Base-by-base conservation (phyloP, 2,329 filamentous ascomycete species). In the Colletotrichum salicis region DNA sequence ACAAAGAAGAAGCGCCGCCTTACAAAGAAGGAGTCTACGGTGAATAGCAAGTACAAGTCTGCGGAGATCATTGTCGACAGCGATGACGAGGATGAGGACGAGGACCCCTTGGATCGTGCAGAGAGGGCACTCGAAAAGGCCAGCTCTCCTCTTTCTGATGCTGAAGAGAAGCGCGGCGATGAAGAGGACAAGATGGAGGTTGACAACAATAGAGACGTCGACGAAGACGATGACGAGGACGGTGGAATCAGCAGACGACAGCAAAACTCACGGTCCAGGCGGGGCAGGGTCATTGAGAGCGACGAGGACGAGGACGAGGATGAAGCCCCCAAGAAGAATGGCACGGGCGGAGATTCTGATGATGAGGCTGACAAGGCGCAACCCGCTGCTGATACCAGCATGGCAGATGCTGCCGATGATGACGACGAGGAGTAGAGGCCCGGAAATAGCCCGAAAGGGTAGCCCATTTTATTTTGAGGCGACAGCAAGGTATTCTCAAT, bases 1-100 rank as follows among this genome's bases (percentile, higher is more conserved):
- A 87, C 88, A 27, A 91, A 90, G 79, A 92, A 92, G 81, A 90
- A 89, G 77, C 87, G 89, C 67, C 87, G 84, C 71, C 87, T 88
- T 77, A 86, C 83, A 19, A 82, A 82, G 74, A 83, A 83, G 72
- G 87, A 89, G 74, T 84, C 82, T 72, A 81, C 82, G 65, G 77
- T 78, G 33, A 62, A 72, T 63, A 75, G 79, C 80, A 97, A 97
- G 82, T 97, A 90, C 86, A 97, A 97, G 87, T 95, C 93, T 62
- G 91, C 89, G 1, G 95, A 97, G 82, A 90, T 95, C 73, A 91
- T 97, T 33, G 92, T 94, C 56, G 93, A 96, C 74, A 94, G 92
- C 72, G 92, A 93, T 74, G 89, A 88, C 19, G 89, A 88, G 13
- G 86, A 86, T 3, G 79, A 83, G 8, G 82, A 82, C 15, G 80